Percentiles rank a stretch among this genome's conserved stretches.
Conservation (phyloP, 768 basidiomycete genomes). For the Lactarius akahatsu region DNA sequence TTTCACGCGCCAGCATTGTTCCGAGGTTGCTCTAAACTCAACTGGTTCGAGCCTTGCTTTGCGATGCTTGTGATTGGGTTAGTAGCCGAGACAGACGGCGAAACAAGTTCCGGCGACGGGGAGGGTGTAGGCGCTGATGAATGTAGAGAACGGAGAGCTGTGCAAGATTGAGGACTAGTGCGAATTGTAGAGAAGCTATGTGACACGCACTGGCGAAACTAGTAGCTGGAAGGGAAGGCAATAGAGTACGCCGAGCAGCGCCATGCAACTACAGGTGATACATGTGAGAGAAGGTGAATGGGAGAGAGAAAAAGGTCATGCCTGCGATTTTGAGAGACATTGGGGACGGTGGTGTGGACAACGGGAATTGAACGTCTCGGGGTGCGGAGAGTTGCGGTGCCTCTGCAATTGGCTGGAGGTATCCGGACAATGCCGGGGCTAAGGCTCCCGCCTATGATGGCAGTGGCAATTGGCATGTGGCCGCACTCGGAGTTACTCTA, state of each 20-base stretch:
- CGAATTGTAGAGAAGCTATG: neutral
- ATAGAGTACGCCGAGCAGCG: constrained; percentile 17
- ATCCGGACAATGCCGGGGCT: neutral
- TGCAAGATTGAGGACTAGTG: neutral
- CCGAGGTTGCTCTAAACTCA: constrained; percentile 81
- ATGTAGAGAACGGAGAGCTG: constrained; percentile 58
- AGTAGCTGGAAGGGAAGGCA: constrained; percentile 8
- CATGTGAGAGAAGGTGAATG: neutral
- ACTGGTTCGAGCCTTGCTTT: constrained; percentile 76
- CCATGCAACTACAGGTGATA: constrained; percentile 18
- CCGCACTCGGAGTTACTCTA: constrained; percentile 15
- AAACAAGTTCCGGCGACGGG: constrained; percentile 42
- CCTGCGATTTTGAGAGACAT: constrained; percentile 20
- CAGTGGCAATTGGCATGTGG: neutral
- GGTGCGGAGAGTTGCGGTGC: neutral
- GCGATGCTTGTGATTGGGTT: constrained; percentile 72
- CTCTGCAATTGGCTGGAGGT: neutral
- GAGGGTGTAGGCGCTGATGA: constrained; percentile 45
- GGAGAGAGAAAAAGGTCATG: neutral
- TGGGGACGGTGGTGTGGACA: neutral
- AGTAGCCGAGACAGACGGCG: constrained; percentile 43
- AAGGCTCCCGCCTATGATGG: neutral
- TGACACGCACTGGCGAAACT: constrained; percentile 14
- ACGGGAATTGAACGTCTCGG: constrained; percentile 23
- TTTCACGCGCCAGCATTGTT: constrained; percentile 77